Percentiles rank a stretch among this genome's conserved stretches.
Evolutionary conservation across 2,329 filamentous ascomycete genomes (phyloP).

Genomic region (Nemania sp.): DNA sequence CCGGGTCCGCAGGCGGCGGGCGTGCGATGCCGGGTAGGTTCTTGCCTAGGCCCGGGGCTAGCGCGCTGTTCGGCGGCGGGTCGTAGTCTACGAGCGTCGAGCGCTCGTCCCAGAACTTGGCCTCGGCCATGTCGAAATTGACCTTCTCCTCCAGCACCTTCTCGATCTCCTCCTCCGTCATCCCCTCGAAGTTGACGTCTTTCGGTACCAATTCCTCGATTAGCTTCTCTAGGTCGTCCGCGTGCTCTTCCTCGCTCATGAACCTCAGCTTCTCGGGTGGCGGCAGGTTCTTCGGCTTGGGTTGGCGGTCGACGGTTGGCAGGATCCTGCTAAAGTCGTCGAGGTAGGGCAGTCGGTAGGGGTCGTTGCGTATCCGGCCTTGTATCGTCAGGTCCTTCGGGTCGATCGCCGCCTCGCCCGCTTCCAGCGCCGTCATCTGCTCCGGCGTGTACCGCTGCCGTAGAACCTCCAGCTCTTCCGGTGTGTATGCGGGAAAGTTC

Average conservation of each 20-base stretch:
- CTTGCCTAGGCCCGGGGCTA: constrained; percentile 63
- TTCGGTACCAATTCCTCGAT: constrained; percentile 58
- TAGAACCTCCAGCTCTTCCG: constrained; percentile 73
- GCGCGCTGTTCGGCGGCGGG: constrained; percentile 55
- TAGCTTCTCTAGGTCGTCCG: constrained; percentile 66
- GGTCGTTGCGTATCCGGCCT: constrained; percentile 77
- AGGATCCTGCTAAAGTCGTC: constrained; percentile 85
- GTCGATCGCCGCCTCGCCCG: constrained; percentile 81
- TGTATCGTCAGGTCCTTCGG: constrained; percentile 79
- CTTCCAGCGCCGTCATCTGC: constrained; percentile 84
- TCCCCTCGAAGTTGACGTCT: constrained; percentile 60
- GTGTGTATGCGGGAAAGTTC: constrained; percentile 73
- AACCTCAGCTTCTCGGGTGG: constrained; percentile 69
- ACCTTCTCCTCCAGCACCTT: constrained; percentile 51
- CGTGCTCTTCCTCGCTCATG: constrained; percentile 72
- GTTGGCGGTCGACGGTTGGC: constrained; percentile 80
- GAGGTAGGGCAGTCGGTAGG: constrained; percentile 78
- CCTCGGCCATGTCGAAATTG: constrained; percentile 40
- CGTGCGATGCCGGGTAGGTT: constrained; percentile 66
- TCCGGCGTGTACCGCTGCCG: constrained; percentile 78
- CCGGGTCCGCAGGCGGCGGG: constrained; percentile 61
- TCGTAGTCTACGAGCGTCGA: constrained; percentile 53
- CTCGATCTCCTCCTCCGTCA: constrained; percentile 62
- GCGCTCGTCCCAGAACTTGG: constrained; percentile 50
- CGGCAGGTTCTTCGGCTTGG: constrained; percentile 60